Evolutionary conservation across 2,329 filamentous ascomycete species (phyloP), one percentile per base, ranked within the genome.

Genomic region (Phyllosticta paracitricarpa): DNA sequence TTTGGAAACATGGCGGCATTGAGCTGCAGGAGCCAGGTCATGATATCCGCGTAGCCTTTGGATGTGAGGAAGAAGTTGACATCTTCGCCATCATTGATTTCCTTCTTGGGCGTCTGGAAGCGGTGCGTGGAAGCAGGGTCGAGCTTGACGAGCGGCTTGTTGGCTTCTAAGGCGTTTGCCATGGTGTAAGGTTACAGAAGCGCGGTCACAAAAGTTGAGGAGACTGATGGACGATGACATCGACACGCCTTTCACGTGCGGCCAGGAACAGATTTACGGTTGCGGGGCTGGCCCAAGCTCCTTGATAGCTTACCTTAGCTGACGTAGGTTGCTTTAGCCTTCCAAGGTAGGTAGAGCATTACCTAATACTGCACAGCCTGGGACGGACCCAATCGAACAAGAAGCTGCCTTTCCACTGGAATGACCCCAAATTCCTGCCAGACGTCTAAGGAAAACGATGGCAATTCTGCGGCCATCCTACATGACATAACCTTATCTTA

Each of bases 11-110:
- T 84, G 10, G 92, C 83, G 62, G 87, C 85, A 73, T 96, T 97
- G 56, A 99, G 85, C 76, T 97, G 94, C 66, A 96, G 81, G 55
- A 97, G 78, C 72, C 96, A 97, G 55, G 84, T 82, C 73, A 90
- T 88, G 59, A 99, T 89, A 71, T 97, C 91, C 62, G 85, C 82
- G 76, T 97, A 97, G 54, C 91, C 94, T 66, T 83, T 84, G 56
- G 89, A 91, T 8, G 81, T 82, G 59, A 96, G 83, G 73, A 97
- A 99, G 64, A 82, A 83, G 22, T 83, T 74, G 60, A 99, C 89
- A 79, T 97, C 91, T 63, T 86, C 78, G 61, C 87, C 87, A 68
- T 94, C 89, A 75, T 96, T 82, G 76, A 99, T 99, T 69, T 81
- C 81, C 75, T 97, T 99, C 61, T 73, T 71, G 0, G 94, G 94